Evolutionary conservation across 805 yeast genomes (phyloP).

Genomic region (Lipomyces lipofer): DNA sequence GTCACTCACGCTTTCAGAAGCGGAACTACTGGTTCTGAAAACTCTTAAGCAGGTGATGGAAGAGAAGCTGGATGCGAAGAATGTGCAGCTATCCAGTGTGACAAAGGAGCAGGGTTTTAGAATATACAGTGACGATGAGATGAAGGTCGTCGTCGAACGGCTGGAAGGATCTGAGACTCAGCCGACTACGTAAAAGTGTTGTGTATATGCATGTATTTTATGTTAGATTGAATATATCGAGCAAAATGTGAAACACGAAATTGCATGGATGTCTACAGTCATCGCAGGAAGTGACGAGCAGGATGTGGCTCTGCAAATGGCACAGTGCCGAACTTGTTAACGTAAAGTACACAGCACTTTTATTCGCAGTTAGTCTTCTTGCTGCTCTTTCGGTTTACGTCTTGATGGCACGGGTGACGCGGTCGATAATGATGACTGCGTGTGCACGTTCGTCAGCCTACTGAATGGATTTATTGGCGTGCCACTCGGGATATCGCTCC

Average conservation of each 20-base stretch:
- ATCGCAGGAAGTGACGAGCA: too few species aligned
- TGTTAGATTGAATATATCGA: constrained; percentile 1
- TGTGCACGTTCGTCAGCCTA: background rate
- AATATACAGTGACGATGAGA: constrained; percentile 78
- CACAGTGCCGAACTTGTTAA: too few species aligned
- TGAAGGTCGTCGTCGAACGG: constrained; percentile 74
- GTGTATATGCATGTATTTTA: background rate
- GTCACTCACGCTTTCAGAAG: constrained; percentile 86
- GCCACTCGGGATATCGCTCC: too few species aligned
- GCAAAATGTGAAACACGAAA: background rate
- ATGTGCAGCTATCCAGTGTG: constrained; percentile 92
- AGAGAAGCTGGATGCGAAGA: constrained; percentile 91
- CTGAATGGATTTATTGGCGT: too few species aligned
- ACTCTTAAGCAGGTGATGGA: constrained; percentile 98
- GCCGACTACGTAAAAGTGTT: background rate
- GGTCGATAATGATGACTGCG: background rate
- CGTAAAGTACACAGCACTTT: background rate
- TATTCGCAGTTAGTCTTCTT: background rate
- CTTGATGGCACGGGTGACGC: background rate
- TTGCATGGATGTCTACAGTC: background rate
- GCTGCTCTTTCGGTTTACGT: too few species aligned
- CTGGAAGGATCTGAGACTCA: constrained; percentile 41
- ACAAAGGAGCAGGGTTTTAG: constrained; percentile 84
- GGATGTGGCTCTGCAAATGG: too few species aligned
- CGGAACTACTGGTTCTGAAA: constrained; percentile 84